Conservation (phyloP, 345 rosid species). For the Brassica nigra region DNA sequence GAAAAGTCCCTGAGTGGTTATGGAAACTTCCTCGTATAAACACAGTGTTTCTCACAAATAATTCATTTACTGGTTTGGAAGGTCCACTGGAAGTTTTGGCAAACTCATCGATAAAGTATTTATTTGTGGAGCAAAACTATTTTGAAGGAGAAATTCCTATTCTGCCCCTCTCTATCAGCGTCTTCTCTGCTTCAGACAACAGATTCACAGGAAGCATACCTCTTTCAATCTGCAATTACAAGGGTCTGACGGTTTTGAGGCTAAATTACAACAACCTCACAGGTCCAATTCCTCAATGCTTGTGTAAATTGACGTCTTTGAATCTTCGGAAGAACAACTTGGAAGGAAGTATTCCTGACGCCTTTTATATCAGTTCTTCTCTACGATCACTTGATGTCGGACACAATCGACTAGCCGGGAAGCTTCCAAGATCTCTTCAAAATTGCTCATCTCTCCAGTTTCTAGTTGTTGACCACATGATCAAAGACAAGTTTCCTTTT, state of each 20-base stretch:
- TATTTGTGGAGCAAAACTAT: too few species aligned
- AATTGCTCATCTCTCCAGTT: not conserved
- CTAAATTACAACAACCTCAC: slow-evolving; percentile 1
- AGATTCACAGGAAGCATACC: slow-evolving; percentile 5
- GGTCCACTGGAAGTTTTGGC: too few species aligned
- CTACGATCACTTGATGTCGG: not conserved
- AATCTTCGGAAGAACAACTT: not conserved
- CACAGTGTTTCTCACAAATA: too few species aligned
- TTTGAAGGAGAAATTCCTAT: too few species aligned
- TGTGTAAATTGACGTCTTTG: not conserved
- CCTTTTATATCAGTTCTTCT: accelerated
- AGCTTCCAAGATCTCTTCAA: slow-evolving; percentile 25
- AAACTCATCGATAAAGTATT: too few species aligned
- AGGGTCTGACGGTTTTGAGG: accelerated
- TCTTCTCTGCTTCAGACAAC: not conserved
- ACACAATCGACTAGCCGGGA: not conserved
- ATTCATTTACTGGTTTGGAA: too few species aligned
- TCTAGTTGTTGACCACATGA: not conserved
- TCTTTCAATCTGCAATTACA: not conserved
- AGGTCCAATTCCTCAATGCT: slow-evolving; percentile 3
- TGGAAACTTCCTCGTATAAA: too few species aligned
- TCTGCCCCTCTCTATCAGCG: too few species aligned
- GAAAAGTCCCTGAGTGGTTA: too few species aligned
- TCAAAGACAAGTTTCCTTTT: too few species aligned
- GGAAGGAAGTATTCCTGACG: not conserved